Evolutionary conservation across 768 basidiomycete species (phyloP).

Genomic region (Agrocybe praecox): DNA sequence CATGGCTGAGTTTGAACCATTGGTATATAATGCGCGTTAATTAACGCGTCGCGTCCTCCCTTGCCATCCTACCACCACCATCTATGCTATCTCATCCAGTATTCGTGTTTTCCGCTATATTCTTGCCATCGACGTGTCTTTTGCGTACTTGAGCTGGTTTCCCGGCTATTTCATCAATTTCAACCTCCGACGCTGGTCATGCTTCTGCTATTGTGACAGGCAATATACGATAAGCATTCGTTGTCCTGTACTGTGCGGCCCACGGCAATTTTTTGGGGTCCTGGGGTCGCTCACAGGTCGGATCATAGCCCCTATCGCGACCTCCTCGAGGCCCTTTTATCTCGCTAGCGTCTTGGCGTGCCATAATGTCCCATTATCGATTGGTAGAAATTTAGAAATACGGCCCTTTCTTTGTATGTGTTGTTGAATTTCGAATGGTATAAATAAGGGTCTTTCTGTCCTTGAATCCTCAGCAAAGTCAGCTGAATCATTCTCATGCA

Average conservation of each 20-base stretch:
- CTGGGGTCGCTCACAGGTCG: constrained; percentile 9
- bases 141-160: not conserved
- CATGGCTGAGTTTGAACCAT: constrained; percentile 44
- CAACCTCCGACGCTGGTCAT: constrained; percentile 26
- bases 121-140: constrained; percentile 6
- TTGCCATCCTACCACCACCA: constrained; percentile 6
- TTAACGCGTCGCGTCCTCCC: constrained; percentile 14
- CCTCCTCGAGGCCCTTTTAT: constrained; percentile 3
- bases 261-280: constrained; percentile 9
- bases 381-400: constrained; percentile 6
- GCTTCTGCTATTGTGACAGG: not conserved
- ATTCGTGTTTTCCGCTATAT: not conserved
- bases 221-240: not conserved
- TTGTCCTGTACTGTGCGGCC: constrained; percentile 10
- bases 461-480: constrained; percentile 1
- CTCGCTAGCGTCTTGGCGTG: not conserved
- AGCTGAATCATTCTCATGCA: not conserved
- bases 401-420: constrained; percentile 22
- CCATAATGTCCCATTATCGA: constrained; percentile 1
- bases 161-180: constrained; percentile 16
- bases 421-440: constrained; percentile 12
- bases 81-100: constrained; percentile 4
- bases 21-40: constrained; percentile 26
- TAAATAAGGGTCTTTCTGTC: constrained; percentile 30
- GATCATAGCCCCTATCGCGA: constrained; percentile 14